Conservation (phyloP, 192 early-diverging fungal species). For the Paraglomus brasilianum region DNA sequence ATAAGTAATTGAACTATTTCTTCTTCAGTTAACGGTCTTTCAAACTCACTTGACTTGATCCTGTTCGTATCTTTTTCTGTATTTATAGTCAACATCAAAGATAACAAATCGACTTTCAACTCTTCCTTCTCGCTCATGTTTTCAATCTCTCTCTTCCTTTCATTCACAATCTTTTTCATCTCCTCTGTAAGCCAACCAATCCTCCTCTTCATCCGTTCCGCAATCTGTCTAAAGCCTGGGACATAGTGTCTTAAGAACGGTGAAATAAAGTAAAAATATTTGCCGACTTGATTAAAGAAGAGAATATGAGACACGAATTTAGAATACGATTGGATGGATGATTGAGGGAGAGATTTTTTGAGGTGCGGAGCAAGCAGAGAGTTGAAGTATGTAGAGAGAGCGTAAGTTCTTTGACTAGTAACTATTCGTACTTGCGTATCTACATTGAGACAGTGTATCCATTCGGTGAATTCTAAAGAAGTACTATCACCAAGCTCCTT, state of each 20-base stretch:
- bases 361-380: no score
- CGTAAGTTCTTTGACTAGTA: background rate
- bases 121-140: background rate
- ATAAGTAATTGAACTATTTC: background rate
- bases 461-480: background rate
- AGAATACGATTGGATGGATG: no score
- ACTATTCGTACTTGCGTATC: background rate
- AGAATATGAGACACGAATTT: no score
- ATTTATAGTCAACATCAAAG: background rate
- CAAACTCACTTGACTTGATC: background rate
- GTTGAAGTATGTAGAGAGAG: background rate
- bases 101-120: background rate
- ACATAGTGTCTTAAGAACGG: no score
- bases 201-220: no score
- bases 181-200: background rate
- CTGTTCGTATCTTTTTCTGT: conserved; percentile 9
- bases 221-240: no score
- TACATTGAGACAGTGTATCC: background rate
- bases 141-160: conserved; percentile 17
- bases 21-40: conserved; percentile 9
- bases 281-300: no score
- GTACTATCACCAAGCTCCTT: background rate
- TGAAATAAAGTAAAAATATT: no score
- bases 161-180: background rate
- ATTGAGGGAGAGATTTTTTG: no score